phyloP scores from a whole-genome alignment of 768 basidiomycete species.

The Thelephora ganbajun region DNA sequence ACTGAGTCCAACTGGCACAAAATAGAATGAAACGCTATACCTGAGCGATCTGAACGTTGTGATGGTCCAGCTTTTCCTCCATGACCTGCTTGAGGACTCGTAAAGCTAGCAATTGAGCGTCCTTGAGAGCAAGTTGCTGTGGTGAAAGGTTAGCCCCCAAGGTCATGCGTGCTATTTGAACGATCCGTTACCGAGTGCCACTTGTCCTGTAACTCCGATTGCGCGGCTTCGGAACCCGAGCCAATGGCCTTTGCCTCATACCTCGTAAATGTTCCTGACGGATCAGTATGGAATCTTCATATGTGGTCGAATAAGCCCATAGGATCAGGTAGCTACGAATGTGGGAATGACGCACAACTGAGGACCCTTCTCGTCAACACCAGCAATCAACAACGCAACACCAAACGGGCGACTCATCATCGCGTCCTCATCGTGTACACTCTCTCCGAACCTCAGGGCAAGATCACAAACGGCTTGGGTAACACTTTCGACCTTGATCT shows the following conservation, averaged over 20 bases:
- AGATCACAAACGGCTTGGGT: slow-evolving; percentile 98
- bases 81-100: slow-evolving; percentile 96
- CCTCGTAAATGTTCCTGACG: slow-evolving; percentile 92
- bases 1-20: not conserved
- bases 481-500: slow-evolving; percentile 92
- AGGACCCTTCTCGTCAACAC: slow-evolving; percentile 89
- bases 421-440: slow-evolving; percentile 96
- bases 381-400: slow-evolving; percentile 94
- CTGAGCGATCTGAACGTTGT: slow-evolving; percentile 96
- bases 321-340: not conserved
- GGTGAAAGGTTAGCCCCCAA: slow-evolving; percentile 1
- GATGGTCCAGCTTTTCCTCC: slow-evolving; percentile 98
- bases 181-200: slow-evolving; percentile 68
- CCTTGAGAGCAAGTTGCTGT: slow-evolving; percentile 85
- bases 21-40: slow-evolving; percentile 20
- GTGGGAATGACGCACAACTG: slow-evolving; percentile 58
- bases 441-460: slow-evolving; percentile 94
- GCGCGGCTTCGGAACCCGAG: slow-evolving; percentile 94
- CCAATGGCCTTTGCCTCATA: slow-evolving; percentile 99
- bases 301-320: not conserved
- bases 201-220: slow-evolving; percentile 92
- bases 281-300: slow-evolving; percentile 89
- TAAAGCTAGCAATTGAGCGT: slow-evolving; percentile 78
- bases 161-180: not conserved
- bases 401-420: slow-evolving; percentile 99